Evolutionary conservation across 2,329 filamentous ascomycete species (phyloP), one percentile per base, ranked within the genome.

Genomic region (Triangularia verruculosa): DNA sequence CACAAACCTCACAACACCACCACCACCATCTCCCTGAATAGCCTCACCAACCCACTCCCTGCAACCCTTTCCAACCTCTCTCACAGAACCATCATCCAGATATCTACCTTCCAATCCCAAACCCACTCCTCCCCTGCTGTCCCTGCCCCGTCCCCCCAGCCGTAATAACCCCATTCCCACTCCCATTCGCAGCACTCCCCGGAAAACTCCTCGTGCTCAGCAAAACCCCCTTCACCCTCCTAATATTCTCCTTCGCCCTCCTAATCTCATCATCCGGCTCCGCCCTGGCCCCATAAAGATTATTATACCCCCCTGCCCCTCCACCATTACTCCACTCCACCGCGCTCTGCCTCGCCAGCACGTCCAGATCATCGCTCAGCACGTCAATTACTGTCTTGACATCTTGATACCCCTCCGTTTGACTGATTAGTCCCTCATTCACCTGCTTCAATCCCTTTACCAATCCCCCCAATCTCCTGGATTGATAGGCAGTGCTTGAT

Each of bases 151-250:
- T n/a, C n/a, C n/a, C n/a, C n/a, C 30, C 58, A 55, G 25, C 24
- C 13, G 57, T n/a, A 22, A 24, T 8, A n/a, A 27, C 61, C 68
- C 74, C 59, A n/a, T n/a, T n/a, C 73, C 72, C 32, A 77, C 72
- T 43, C 78, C 78, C 2, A 76, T 9, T 28, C 27, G 8, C 11
- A 27, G 39, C 39, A 4, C 8, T 11, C 51, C 51, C 70, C n/a
- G 88, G 89, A 68, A 94, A 94, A 70, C 86, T 91, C 71, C 89
- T 85, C 4, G 91, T 85, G 71, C 87, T 92, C 62, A 96, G 75
- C 69, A 95, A 78, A 11, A 92, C 85, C 1, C 91, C 91, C 79
- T 96, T 96, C 51, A 95, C 85, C 62, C 89, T 84, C 67, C 91
- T 80, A 59, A 96, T 93, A 66, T 89, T 90, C 67, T 86, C 86